Evolutionary conservation across 768 basidiomycete species (phyloP).

Genomic region (Mycena leptocephala): DNA sequence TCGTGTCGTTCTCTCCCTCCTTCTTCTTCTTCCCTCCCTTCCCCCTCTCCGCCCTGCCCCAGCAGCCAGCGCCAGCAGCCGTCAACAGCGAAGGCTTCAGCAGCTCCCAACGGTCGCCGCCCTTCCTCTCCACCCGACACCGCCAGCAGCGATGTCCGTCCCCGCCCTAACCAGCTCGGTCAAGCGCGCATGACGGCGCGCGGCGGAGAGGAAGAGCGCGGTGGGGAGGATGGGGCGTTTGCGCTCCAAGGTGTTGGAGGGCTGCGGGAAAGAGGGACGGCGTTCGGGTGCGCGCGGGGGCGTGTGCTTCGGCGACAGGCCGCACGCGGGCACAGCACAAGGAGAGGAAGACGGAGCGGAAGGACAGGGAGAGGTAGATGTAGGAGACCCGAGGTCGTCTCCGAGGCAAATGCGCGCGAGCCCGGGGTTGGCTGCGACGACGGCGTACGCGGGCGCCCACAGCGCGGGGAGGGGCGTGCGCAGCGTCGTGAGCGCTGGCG

Average conservation of each 20-base stretch:
- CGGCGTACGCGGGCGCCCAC: conserved; percentile 57
- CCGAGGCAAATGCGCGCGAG: not conserved
- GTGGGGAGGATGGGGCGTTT: conserved; percentile 59
- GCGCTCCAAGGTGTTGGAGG: conserved; percentile 17
- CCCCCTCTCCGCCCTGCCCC: too few species aligned
- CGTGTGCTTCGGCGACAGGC: too few species aligned
- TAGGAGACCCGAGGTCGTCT: not conserved
- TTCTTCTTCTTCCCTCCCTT: too few species aligned
- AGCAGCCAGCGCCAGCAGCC: too few species aligned
- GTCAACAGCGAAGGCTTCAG: not conserved
- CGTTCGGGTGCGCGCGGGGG: not conserved
- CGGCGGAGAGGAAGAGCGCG: conserved; percentile 70
- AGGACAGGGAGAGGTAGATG: too few species aligned
- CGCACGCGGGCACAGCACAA: too few species aligned
- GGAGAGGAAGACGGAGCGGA: too few species aligned
- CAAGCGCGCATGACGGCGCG: not conserved
- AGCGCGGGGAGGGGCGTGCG: conserved; percentile 70
- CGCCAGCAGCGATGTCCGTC: conserved; percentile 47
- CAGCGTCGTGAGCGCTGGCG: conserved; percentile 63
- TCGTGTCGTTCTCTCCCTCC: too few species aligned
- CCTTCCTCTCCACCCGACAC: not conserved
- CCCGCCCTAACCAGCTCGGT: not conserved
- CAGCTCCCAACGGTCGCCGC: not conserved
- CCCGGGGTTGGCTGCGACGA: not conserved
- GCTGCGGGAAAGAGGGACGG: not conserved